Conservation (phyloP, 805 yeast species). For the Metschnikowia bowlesiae region DNA sequence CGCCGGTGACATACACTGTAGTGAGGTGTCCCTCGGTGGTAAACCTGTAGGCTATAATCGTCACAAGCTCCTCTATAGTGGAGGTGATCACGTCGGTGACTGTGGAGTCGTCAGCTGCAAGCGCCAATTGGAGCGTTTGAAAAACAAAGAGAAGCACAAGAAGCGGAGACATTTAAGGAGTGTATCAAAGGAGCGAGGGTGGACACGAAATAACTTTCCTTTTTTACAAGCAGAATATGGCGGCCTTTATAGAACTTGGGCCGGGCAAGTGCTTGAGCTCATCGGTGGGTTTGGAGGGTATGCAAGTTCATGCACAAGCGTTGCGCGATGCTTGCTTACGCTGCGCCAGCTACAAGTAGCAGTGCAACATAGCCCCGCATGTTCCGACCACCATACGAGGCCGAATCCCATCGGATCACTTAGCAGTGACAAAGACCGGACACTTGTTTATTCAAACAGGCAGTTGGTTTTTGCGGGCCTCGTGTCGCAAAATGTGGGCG, state of each 20-base stretch:
- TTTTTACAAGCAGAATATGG: background rate
- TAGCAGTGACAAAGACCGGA: background rate
- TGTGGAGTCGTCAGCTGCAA: slow-evolving; percentile 9
- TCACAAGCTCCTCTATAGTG: slow-evolving; percentile 18
- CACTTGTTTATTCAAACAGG: background rate
- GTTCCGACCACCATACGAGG: background rate
- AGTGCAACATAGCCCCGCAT: background rate
- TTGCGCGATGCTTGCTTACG: background rate
- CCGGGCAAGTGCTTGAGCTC: background rate
- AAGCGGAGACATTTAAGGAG: slow-evolving; percentile 2
- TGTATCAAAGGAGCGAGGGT: background rate
- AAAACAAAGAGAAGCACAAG: slow-evolving; percentile 2
- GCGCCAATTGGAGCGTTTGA: slow-evolving; percentile 4
- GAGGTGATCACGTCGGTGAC: slow-evolving; percentile 15
- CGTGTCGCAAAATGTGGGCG: background rate
- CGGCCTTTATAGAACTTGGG: background rate
- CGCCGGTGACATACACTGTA: slow-evolving; percentile 22
- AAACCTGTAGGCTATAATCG: slow-evolving; percentile 30
- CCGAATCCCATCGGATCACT: background rate
- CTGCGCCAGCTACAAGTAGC: background rate
- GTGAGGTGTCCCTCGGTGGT: slow-evolving; percentile 28
- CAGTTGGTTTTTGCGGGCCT: background rate
- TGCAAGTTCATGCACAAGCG: slow-evolving; percentile 6
- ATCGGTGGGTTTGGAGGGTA: background rate
- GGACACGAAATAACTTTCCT: background rate